These are phyloP conservation scores for Epichloe gansuensis DNA, from an alignment of 2,329 filamentous ascomycete species.

Conservation along the genomic window DNA sequence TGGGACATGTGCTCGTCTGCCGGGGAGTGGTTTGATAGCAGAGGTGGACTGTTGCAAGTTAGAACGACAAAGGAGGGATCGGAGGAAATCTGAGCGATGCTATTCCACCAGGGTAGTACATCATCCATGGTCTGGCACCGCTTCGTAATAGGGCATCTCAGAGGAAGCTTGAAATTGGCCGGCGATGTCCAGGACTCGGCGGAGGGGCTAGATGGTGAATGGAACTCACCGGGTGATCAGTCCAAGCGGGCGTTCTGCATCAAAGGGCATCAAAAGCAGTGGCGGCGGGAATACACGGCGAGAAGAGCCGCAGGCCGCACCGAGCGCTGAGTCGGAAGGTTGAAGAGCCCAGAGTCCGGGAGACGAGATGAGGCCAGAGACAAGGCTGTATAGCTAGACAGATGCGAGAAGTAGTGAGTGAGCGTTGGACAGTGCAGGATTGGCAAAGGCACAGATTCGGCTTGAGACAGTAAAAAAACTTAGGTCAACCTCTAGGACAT, in stretches of 20 bases:
- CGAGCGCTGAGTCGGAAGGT: background rate
- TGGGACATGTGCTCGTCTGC: conserved; percentile 46
- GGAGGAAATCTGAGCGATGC: background rate
- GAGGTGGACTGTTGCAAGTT: conserved; percentile 4
- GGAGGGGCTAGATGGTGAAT: background rate
- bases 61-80: background rate
- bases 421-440: background rate
- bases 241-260: background rate
- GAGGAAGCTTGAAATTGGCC: background rate
- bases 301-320: conserved; percentile 1
- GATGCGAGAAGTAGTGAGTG: background rate
- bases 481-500: background rate
- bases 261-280: background rate
- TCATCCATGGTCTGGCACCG: background rate
- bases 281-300: background rate
- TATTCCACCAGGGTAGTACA: background rate
- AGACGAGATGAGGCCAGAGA: background rate
- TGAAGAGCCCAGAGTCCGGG: background rate
- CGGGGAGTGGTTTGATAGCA: conserved; percentile 4
- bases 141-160: background rate
- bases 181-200: background rate
- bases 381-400: background rate
- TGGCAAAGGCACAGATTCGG: background rate
- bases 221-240: conserved; percentile 2
- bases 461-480: background rate